Evolutionary conservation across 352 stramenopile genomes (phyloP), one percentile per base, ranked within the genome.

Genomic region (Phytophthora agathidicida): DNA sequence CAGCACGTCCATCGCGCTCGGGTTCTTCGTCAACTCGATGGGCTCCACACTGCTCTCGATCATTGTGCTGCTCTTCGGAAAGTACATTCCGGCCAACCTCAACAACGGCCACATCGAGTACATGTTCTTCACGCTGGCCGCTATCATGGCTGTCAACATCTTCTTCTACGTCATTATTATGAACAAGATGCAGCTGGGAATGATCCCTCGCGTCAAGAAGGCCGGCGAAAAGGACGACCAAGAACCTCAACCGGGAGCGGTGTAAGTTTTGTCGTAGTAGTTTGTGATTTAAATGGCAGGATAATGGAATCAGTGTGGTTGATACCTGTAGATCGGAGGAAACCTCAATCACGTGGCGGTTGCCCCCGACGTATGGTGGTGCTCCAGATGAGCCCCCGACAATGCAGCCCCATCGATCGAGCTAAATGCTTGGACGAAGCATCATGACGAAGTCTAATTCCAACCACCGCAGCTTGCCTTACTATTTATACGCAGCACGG

Each of bases 41-140:
- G 76, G 76, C 47, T 77, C 53, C 28, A 77, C 67, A 24, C 60
- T 82, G 43, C 75, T 80, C 19, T 86, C 76, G 8, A 70, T 77
- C 30, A 80, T 87, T 51, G 83, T 80, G 32, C 69, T 89, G 59
- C 73, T 89, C 50, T 87, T 87, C 65, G 44, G 60, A 39, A 71
- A 73, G 53, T 81, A 83, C 66, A 65, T 89, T n/a, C 53, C 59
- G 11, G 45, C 55, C 16, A 37, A 88, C 41, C 23, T 61, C 22
- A 61, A 61, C 41, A 27, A 61, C 33, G 52, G 52, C 13, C 23
- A 61, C 52, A 64, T 58, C 86, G 47, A 88, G 73, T 72, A 74
- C 55, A 46, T 76, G 36, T 69, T 68, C 58, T 76, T 69, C 48
- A 68, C 63, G 35, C 20, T 80, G 35, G 61, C 50, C 22, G 57